Base-by-base conservation (phyloP, 2,329 filamentous ascomycete genomes). In the Calonectria fujianensis region DNA sequence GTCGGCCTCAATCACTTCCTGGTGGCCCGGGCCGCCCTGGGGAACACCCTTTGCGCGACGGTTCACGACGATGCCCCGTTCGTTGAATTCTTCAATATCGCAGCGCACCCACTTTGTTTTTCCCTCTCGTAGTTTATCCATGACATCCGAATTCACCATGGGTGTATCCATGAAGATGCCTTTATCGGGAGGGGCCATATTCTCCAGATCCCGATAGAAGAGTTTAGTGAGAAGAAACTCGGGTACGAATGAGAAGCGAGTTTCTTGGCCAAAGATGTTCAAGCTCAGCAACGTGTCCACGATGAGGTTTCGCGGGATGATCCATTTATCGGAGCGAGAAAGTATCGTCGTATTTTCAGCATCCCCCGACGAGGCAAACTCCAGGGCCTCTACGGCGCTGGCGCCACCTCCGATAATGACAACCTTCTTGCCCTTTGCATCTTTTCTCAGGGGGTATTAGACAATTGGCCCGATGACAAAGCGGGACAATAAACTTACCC, bases 91-190 rank as follows among this genome's bases (percentile, higher is more conserved):
- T 45, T 93, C 85, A 76, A 97, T 95, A 80, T 97, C 95, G 72
- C 95, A 94, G 16, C 95, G 93, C 0, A 97, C 86, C 95, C 95
- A 97, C 75, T 93, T 90, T 0, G 94, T 94, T 77, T 91, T 90
- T 14, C 94, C 94, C 1, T 88, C 85, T 24, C 95, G 93, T 39
- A 97, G 90, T 79, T 94, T 93, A 63, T 94, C 88, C 84, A 98
- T 93, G 1, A 97, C 90, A 59, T 96, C 93, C 20, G 93, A 94
- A 84, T 97, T 97, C 31, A 97, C 94, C 94, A 97, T 96, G 0
- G 95, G 95, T 0, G 95, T 97, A 67, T 94, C 93, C 35, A 90
- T 95, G 83, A 95, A 97, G n/a, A 97, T 86, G 11, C 94, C 94
- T 80, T 93, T 93, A 32, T 90, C 87, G 1, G 90, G 86, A 0